phyloP scores from a whole-genome alignment of 805 yeast species.

The Soucietia sequanensis region DNA sequence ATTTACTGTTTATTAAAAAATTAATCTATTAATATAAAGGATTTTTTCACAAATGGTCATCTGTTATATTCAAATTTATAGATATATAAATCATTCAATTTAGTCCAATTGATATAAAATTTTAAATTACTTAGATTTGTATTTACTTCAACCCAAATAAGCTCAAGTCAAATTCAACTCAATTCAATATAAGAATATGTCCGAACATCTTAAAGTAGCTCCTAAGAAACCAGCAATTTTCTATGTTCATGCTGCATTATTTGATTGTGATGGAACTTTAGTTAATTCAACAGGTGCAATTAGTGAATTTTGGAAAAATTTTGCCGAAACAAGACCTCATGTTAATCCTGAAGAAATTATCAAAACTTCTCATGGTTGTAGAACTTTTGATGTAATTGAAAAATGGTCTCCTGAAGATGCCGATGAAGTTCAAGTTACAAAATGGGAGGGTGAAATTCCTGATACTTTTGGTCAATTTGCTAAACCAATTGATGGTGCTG shows the following conservation, averaged over 20 bases:
- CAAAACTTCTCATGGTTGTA: conserved; percentile 29
- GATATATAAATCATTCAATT: too few relatives aligned
- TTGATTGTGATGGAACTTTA: conserved; percentile 30
- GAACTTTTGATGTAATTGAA: conserved; percentile 29
- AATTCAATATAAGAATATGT: too few relatives aligned
- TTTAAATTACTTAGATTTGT: too few relatives aligned
- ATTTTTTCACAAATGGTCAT: too few relatives aligned
- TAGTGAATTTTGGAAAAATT: conserved; percentile 29
- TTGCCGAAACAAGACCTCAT: conserved; percentile 28
- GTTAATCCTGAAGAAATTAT: conserved; percentile 29
- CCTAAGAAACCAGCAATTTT: conserved; percentile 23
- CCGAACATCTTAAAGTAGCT: not conserved
- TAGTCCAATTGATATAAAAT: too few relatives aligned
- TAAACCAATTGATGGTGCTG: conserved; percentile 28
- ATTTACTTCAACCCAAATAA: too few relatives aligned
- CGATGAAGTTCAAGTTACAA: conserved; percentile 23
- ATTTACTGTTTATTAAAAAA: too few relatives aligned
- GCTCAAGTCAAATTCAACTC: too few relatives aligned
- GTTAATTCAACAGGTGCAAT: conserved; percentile 32
- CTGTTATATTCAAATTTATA: too few relatives aligned
- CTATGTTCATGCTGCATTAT: conserved; percentile 27
- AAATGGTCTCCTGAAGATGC: conserved; percentile 33
- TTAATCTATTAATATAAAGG: too few relatives aligned
- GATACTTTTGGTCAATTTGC: conserved; percentile 27
- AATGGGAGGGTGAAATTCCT: conserved; percentile 27